Conservation (phyloP, 805 yeast genomes). For the Candida boidinii region DNA sequence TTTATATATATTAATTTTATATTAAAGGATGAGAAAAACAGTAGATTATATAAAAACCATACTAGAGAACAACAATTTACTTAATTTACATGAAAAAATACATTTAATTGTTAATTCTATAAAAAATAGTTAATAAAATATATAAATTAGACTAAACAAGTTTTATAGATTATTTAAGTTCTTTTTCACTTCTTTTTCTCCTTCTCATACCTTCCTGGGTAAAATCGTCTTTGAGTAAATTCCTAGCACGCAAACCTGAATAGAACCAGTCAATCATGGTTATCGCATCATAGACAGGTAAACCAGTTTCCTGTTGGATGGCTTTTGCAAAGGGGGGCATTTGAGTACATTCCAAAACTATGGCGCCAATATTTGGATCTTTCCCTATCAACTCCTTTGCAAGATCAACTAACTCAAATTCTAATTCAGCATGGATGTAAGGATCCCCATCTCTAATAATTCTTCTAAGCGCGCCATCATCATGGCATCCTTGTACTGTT, state of each 20-base stretch:
- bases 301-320: conserved; percentile 16
- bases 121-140: too few relatives aligned
- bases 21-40: too few relatives aligned
- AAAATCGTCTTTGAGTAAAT: conserved; percentile 12
- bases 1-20: too few relatives aligned
- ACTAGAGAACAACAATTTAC: too few relatives aligned
- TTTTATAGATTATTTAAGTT: conserved; percentile 3
- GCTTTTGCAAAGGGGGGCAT: conserved; percentile 27
- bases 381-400: conserved; percentile 13
- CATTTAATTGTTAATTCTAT: too few relatives aligned
- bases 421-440: conserved; percentile 17
- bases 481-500: conserved; percentile 15
- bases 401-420: conserved; percentile 17
- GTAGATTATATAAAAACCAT: too few relatives aligned
- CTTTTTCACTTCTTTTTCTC: conserved; percentile 19
- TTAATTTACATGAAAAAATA: too few relatives aligned
- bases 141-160: too few relatives aligned
- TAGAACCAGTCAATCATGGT: conserved; percentile 26
- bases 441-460: conserved; percentile 18
- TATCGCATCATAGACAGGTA: conserved; percentile 24
- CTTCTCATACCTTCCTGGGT: conserved; percentile 15
- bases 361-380: conserved; percentile 17
- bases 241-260: conserved; percentile 16
- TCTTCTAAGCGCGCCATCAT: conserved; percentile 16
- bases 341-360: conserved; percentile 27